phyloP scores from a whole-genome alignment of 2,329 filamentous ascomycete genomes.

The Fusarium nanum region DNA sequence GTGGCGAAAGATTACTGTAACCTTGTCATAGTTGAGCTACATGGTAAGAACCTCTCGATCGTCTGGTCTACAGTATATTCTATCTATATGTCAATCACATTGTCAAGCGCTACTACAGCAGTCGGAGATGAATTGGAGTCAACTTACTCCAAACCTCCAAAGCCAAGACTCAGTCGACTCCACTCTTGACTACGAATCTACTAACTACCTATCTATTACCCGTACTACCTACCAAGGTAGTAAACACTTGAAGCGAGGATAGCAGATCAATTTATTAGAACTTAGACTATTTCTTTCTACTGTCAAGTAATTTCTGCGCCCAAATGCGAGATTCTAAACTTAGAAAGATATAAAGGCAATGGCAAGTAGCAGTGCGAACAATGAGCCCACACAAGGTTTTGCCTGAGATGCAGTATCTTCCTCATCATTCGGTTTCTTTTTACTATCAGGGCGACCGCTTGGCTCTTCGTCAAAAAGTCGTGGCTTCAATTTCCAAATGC shows the following conservation, averaged over 20 bases:
- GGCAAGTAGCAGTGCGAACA: slow-evolving; percentile 24
- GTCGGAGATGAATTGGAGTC: slow-evolving; percentile 7
- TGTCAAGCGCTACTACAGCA: not conserved
- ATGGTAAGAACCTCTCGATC: not conserved
- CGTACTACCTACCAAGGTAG: no score
- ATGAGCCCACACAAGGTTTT: slow-evolving; percentile 3
- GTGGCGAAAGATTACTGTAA: slow-evolving; percentile 2
- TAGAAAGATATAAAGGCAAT: slow-evolving; percentile 17
- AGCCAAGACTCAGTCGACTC: not conserved
- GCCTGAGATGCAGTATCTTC: slow-evolving; percentile 23
- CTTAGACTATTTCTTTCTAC: not conserved
- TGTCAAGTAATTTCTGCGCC: not conserved
- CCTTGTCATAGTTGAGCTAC: not conserved
- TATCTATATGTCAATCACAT: not conserved
- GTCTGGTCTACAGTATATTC: not conserved
- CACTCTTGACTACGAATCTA: not conserved
- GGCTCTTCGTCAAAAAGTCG: slow-evolving; percentile 7
- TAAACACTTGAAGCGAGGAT: not conserved
- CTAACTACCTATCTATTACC: not conserved
- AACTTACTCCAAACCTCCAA: slow-evolving; percentile 12
- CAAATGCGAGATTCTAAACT: not conserved
- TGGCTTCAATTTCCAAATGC: slow-evolving; percentile 26
- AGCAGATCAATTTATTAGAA: not conserved
- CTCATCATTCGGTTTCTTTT: slow-evolving; percentile 4
- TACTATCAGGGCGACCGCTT: not conserved